Base-by-base conservation (phyloP, 2,329 filamentous ascomycete genomes). In the Trichoderma gracile region DNA sequence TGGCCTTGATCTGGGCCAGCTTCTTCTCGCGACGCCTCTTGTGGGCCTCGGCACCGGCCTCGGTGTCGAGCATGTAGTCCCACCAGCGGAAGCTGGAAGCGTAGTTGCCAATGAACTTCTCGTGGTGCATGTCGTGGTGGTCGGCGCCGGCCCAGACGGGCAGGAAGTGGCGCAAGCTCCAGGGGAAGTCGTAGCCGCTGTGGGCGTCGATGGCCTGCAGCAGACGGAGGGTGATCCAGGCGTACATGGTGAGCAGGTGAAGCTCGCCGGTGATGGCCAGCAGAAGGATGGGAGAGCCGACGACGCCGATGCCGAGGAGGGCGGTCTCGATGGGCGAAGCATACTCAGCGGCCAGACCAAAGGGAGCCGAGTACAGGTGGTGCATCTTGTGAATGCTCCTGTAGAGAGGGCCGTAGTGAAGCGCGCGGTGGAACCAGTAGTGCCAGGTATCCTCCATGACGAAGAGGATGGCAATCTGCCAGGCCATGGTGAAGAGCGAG, bases 31-130 rank as follows among this genome's bases (percentile, higher is more conserved):
- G 86, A 74, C 93, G 89, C 75, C 84, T 86, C 87, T 93, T 93
- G 72, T 90, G 85, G 46, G 94, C 92, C 78, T 96, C 94, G 43
- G 91, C 86, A 60, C 91, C 92, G 68, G 92, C 92, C 84, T 99
- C 94, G 67, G 95, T 99, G 79, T 97, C 93, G 70, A 98, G 84
- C 71, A 89, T 77, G 77, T 90, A 96, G 81, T 99, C 95, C 95
- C 95, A 99, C 95, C 95, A 99, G 78, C 94, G 87, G 87, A 99
- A 99, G 83, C 92, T 96, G 75, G 93, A 97, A 58, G 94, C 84
- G 77, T 98, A 99, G 83, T 99, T 99, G 72, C 95, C 95, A 68
- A 99, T 93, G 81, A 99, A 99, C 76, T 93, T 92, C 83, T 99
- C 95, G 81, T 99, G 95, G 81, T 99, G 95, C 50, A 93, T 82